phyloP scores from a whole-genome alignment of 2,329 filamentous ascomycete genomes.

The Colletotrichum salicis region DNA sequence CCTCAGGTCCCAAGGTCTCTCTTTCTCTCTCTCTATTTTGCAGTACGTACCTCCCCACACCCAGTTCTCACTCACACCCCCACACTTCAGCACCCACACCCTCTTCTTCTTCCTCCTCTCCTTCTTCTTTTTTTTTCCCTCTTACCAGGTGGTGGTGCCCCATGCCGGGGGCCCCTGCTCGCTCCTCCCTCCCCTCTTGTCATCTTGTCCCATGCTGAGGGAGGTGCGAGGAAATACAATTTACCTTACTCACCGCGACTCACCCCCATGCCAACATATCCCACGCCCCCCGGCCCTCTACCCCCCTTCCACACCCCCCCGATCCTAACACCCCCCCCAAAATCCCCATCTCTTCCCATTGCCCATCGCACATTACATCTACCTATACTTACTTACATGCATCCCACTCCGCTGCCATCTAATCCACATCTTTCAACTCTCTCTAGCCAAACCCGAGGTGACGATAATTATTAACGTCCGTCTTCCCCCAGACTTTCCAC shows the following conservation, averaged over 20 bases:
- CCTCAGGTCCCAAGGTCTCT: conserved; percentile 5
- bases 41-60: not conserved
- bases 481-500: conserved; percentile 38
- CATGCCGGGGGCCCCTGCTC: conserved; percentile 28
- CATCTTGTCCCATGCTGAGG: conserved; percentile 23
- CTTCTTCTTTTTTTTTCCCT: not conserved
- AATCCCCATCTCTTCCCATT: conserved; percentile 18
- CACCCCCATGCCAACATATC: conserved; percentile 19
- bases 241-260: conserved; percentile 34
- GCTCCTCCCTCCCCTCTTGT: conserved; percentile 22
- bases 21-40: not conserved
- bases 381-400: conserved; percentile 32
- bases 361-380: conserved; percentile 32
- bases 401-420: conserved; percentile 33
- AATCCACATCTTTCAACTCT: conserved; percentile 31
- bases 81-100: conserved; percentile 7
- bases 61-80: not conserved
- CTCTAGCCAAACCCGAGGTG: conserved; percentile 21
- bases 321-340: not conserved
- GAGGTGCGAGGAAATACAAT: conserved; percentile 26
- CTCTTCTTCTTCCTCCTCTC: not conserved
- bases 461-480: conserved; percentile 37
- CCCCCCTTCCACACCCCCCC: conserved; percentile 1
- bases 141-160: not conserved
- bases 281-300: not conserved